phyloP scores from a whole-genome alignment of 305 asterid genomes.

The Solanum aculeatissimum region DNA sequence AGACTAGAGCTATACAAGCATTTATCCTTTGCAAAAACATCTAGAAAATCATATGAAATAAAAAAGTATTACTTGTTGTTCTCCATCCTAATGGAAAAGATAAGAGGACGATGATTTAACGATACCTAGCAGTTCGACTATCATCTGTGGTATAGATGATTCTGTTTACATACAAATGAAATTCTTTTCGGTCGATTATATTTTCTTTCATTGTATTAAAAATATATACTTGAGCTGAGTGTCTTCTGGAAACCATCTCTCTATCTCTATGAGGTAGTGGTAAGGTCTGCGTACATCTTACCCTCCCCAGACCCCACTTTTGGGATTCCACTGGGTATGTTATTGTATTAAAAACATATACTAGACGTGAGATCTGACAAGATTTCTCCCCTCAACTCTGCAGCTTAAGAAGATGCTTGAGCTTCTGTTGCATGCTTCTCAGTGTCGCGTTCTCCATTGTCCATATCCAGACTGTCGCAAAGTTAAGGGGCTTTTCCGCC shows the following conservation, averaged over 20 bases:
- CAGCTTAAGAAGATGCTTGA: conserved; percentile 98
- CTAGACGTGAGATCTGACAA: conserved; percentile 7
- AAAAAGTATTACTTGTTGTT: not conserved
- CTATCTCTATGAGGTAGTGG: no score
- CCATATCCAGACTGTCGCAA: conserved; percentile 88
- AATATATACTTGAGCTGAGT: no score
- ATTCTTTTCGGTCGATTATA: not conserved
- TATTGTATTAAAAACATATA: not conserved
- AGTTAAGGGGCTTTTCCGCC: conserved; percentile 98
- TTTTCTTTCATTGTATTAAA: not conserved
- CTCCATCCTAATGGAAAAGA: not conserved
- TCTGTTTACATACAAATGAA: not conserved
- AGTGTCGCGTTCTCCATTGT: conserved; percentile 68
- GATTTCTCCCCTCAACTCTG: conserved; percentile 14
- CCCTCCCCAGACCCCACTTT: no score
- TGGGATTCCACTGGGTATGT: no score
- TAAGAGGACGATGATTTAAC: not conserved
- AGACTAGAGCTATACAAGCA: not conserved
- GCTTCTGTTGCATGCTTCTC: conserved; percentile 96
- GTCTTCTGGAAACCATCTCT: no score
- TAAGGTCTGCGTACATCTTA: no score
- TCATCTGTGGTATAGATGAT: not conserved
- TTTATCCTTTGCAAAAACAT: not conserved
- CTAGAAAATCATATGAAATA: not conserved
- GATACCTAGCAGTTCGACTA: not conserved